Evolutionary conservation across 2,329 filamentous ascomycete genomes (phyloP), one percentile per base, ranked within the genome.

Genomic region (Fusarium temperatum): DNA sequence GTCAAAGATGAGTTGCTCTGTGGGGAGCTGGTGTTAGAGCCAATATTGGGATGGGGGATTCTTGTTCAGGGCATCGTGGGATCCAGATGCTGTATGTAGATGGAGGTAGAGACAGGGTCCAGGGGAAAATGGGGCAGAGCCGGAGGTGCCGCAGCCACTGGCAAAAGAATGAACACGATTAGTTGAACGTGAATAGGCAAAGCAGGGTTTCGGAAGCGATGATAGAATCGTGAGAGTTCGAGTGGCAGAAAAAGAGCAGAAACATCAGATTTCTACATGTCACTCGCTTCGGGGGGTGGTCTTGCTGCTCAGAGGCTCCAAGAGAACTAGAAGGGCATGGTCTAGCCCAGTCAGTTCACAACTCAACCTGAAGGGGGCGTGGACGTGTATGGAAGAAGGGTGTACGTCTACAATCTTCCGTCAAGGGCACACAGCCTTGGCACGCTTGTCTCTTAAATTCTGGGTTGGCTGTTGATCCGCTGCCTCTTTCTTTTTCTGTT

Each of bases 201-300:
- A 68, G 42, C 63, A 72, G 64, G 71, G 75, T 69, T 75, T 74
- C 66, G 42, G 72, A 77, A 72, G 75, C 71, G 66, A 75, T 54
- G 60, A 69, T 61, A 63, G 55, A 75, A 74, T 70, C 61, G 75
- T 44, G 71, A 73, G 64, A 69, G 71, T 56, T 35, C 63, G 64
- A 66, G 67, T 70, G 72, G 71, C 56, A 63, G 50, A 57, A 57
- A 59, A 71, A 75, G 64, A 75, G 72, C 74, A 65, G 74, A 70
- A 77, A 73, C 72, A 75, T 76, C 75, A 75, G 69, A 75, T 72
- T 73, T 65, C 63, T 68, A 69, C 71, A 75, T 72, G 39, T 45
- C 72, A 67, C 68, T 74, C 61, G 54, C 47, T 65, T 71, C 35
- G 51, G 64, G 68, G 72, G 75, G 74, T 74, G 68, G 69, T 73